These are phyloP conservation scores for Cryptosporidium sp. DNA, from an alignment of 169 alveolate genomes.

Conservation along the genomic window DNA sequence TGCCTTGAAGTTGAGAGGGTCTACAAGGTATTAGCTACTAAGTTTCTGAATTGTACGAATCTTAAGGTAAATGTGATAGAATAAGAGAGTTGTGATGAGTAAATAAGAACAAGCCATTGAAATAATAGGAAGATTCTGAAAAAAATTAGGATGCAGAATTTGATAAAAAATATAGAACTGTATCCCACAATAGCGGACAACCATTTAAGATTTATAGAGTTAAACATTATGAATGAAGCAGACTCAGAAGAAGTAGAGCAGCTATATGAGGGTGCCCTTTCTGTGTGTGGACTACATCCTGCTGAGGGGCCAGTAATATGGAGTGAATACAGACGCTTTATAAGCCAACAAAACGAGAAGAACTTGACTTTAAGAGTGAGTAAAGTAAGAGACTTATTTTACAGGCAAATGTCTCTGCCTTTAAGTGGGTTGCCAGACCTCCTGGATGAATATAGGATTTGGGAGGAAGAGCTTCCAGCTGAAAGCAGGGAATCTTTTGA, in stretches of 20 bases:
- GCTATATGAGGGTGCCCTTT: slow-evolving; percentile 69
- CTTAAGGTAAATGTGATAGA: not conserved
- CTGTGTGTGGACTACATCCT: slow-evolving; percentile 70
- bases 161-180: slow-evolving; percentile 35
- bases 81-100: not conserved
- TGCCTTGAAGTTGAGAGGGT: not conserved
- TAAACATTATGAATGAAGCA: not conserved
- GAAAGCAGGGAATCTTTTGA: slow-evolving; percentile 26
- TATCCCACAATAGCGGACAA: slow-evolving; percentile 67
- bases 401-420: slow-evolving; percentile 78
- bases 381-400: slow-evolving; percentile 73
- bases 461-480: slow-evolving; percentile 71
- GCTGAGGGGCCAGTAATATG: slow-evolving; percentile 71
- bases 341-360: not conserved
- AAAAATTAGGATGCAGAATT: not conserved
- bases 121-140: not conserved
- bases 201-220: slow-evolving; percentile 53
- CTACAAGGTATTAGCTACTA: not conserved
- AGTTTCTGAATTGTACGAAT: not conserved
- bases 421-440: slow-evolving; percentile 78
- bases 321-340: slow-evolving; percentile 52
- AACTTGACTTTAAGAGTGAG: slow-evolving; percentile 18
- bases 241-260: slow-evolving; percentile 5
- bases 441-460: slow-evolving; percentile 78
- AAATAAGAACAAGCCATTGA: not conserved